These are phyloP conservation scores for Lactarius quietus DNA, from an alignment of 768 basidiomycete genomes.

Conservation along the genomic window DNA sequence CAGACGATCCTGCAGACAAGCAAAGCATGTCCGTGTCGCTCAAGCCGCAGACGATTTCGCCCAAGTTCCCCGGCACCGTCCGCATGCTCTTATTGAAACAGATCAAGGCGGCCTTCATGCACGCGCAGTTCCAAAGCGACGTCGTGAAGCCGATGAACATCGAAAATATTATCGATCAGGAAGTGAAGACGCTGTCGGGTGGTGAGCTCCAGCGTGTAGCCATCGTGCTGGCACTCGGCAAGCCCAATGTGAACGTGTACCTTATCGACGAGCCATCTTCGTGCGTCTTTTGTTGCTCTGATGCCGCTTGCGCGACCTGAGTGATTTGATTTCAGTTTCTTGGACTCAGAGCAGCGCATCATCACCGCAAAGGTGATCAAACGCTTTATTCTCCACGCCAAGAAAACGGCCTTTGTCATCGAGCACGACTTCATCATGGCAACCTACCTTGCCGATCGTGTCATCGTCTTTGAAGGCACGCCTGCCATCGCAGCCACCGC, in stretches of 20 bases:
- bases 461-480: constrained; percentile 86
- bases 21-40: constrained; percentile 84
- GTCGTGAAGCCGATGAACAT: constrained; percentile 97
- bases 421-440: constrained; percentile 99
- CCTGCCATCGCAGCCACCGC: constrained; percentile 89
- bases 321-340: constrained; percentile 53
- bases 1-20: constrained; percentile 81
- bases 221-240: constrained; percentile 89
- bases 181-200: constrained; percentile 96
- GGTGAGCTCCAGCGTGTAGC: constrained; percentile 98
- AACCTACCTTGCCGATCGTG: constrained; percentile 96
- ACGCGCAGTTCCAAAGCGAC: constrained; percentile 99
- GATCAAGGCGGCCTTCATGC: constrained; percentile 96
- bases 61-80: constrained; percentile 96
- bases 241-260: constrained; percentile 82
- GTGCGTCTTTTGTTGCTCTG: constrained; percentile 32
- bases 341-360: constrained; percentile 99
- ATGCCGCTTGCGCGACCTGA: not conserved
- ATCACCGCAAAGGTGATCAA: constrained; percentile 98
- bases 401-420: constrained; percentile 98
- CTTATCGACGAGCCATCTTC: constrained; percentile 93
- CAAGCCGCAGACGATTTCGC: constrained; percentile 98
- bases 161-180: constrained; percentile 94
- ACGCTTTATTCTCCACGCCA: constrained; percentile 92
- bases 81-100: constrained; percentile 91